Base-by-base conservation (phyloP, 2,329 filamentous ascomycete genomes). In the Ophiostoma sp. region DNA sequence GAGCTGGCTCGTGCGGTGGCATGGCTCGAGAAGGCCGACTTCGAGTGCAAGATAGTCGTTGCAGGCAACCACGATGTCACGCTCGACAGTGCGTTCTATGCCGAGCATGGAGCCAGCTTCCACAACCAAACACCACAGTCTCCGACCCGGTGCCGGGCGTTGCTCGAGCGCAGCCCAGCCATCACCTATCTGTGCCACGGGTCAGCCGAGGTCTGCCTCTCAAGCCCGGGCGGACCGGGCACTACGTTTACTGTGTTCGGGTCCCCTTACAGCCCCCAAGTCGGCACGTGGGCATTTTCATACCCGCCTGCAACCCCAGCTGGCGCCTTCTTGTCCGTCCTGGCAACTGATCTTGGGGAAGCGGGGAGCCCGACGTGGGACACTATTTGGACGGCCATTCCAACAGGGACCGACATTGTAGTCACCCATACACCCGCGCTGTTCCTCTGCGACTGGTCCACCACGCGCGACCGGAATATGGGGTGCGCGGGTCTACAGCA, bases 11-110 rank as follows among this genome's bases (percentile, higher is more conserved):
- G 64, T 9, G 38, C 85, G 0, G 80, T 90, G 0, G 78, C 81
- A 27, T 93, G 90, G 89, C 80, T 93, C 7, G 85, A 90, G 72
- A 83, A 82, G 67, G 82, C 87, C 3, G 81, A 87, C 65, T 92
- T 90, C 71, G 87, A 91, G 73, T 82, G 82, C 73, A 92, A 91
- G 75, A 85, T 92, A 71, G 83, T 92, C 52, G 78, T 92, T 72
- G 89, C 88, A 71, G 89, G 90, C 41, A 93, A 93, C 75, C 90
- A 93, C 76, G 90, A 93, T 74, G 80, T 90, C 65, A 89, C 88
- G 0, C 82, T 93, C 6, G 89, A 92, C 74, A 72, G 79, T n/a
- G 75, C 79, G 3, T 91, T 90, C 75, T 89, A 87, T 75, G 73
- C 77, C 8, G 75, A 83, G 55, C 80, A 87, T 72, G 82, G 83